Evolutionary conservation across 768 basidiomycete species (phyloP).

Genomic region (Lentinula guzmanii): DNA sequence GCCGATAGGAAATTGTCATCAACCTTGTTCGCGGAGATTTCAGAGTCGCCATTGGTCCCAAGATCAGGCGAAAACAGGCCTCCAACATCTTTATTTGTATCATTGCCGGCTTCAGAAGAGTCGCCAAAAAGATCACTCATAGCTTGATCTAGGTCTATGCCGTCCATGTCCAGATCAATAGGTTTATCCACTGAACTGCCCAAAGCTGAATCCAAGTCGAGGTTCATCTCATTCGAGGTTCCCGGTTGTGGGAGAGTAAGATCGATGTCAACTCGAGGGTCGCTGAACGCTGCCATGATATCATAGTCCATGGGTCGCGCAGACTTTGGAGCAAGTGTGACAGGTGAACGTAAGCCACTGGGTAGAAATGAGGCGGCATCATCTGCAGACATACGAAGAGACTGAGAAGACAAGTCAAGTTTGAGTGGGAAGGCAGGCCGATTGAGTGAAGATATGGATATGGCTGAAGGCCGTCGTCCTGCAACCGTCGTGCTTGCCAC

Average conservation of each 20-base stretch:
- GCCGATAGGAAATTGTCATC: constrained; percentile 32
- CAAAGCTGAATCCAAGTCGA: constrained; percentile 26
- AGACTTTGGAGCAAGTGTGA: constrained; percentile 77
- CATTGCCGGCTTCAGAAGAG: constrained; percentile 25
- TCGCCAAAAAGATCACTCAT: constrained; percentile 56
- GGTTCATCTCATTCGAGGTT: constrained; percentile 21
- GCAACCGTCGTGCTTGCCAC: constrained; percentile 16
- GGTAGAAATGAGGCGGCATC: constrained; percentile 45
- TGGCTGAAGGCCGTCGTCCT: constrained; percentile 64
- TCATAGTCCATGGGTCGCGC: constrained; percentile 63
- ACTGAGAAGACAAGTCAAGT: constrained; percentile 72
- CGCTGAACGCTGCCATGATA: constrained; percentile 55
- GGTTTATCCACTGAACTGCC: constrained; percentile 76
- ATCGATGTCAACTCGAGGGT: constrained; percentile 47
- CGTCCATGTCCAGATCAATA: constrained; percentile 72
- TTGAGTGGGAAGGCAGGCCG: constrained; percentile 67
- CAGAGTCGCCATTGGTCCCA: constrained; percentile 14
- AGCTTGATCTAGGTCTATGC: constrained; percentile 61
- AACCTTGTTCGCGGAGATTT: constrained; percentile 13
- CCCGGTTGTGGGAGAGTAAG: constrained; percentile 40
- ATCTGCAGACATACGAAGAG: constrained; percentile 59
- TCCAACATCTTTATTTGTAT: constrained; percentile 30
- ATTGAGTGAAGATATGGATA: constrained; percentile 76
- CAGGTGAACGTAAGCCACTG: constrained; percentile 67
- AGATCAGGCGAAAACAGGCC: constrained; percentile 47